These are phyloP conservation scores for Canna indica DNA, from an alignment of 176 grass and related monocot genomes.

Conservation along the genomic window DNA sequence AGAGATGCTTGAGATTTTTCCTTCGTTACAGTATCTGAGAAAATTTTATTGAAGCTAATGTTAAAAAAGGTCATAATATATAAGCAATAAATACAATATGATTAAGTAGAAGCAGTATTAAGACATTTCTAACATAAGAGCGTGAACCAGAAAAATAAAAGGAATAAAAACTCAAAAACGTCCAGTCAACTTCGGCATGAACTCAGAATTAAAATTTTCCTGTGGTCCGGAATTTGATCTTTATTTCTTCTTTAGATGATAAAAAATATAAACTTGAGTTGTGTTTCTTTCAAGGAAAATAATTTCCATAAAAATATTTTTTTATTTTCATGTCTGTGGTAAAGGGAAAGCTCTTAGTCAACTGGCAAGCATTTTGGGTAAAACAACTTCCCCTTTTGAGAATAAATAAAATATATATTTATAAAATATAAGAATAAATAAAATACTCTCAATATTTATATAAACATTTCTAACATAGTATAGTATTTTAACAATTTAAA, in stretches of 20 bases:
- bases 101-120: background rate
- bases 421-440: no score
- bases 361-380: no score
- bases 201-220: background rate
- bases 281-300: no score
- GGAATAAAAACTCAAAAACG: background rate
- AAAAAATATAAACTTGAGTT: background rate
- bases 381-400: no score
- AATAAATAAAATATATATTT: no score
- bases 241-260: background rate
- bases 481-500: no score
- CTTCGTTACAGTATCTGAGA: slow-evolving; percentile 82
- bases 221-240: background rate
- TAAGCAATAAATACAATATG: background rate
- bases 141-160: background rate
- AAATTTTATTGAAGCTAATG: slow-evolving; percentile 12
- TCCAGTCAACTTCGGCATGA: background rate
- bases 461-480: no score
- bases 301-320: no score
- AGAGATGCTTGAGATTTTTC: slow-evolving; percentile 92
- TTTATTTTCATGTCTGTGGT: no score
- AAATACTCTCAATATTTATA: no score
- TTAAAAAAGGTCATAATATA: background rate
- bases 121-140: background rate
- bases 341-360: no score